These are phyloP conservation scores for Myxozyma nipponensis DNA, from an alignment of 805 yeast genomes.

Conservation along the genomic window DNA sequence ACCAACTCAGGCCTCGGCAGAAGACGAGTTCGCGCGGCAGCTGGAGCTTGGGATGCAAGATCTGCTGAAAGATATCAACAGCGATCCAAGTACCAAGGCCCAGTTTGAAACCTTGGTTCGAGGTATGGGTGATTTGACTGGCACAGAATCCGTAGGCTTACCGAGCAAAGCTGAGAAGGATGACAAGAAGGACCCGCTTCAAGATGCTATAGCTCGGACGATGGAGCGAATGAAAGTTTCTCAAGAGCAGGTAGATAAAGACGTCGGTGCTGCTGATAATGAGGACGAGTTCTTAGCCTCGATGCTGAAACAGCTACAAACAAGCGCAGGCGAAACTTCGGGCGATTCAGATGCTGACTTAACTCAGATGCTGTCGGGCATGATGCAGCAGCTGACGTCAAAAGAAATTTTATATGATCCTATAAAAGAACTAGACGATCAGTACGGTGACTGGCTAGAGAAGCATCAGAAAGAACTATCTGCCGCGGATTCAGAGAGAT, in stretches of 20 bases:
- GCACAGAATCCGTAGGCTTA: neutral
- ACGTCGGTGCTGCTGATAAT: constrained; percentile 30
- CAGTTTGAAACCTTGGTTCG: constrained; percentile 48
- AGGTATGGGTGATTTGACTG: constrained; percentile 30
- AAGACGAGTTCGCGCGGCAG: constrained; percentile 40
- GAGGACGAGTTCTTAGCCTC: constrained; percentile 56
- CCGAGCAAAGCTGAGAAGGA: neutral
- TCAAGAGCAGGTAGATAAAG: constrained; percentile 66
- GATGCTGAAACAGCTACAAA: constrained; percentile 57
- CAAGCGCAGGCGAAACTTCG: constrained; percentile 37
- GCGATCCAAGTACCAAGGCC: constrained; percentile 50
- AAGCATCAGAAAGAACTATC: constrained; percentile 47
- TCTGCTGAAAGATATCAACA: constrained; percentile 47
- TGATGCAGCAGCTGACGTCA: constrained; percentile 77
- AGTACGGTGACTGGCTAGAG: constrained; percentile 67
- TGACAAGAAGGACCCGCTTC: constrained; percentile 41
- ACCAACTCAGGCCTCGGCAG: constrained; percentile 14
- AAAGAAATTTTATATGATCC: constrained; percentile 88
- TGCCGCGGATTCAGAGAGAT: constrained; percentile 50
- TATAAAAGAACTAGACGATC: constrained; percentile 68
- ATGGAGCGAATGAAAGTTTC: constrained; percentile 73
- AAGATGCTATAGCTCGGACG: constrained; percentile 74
- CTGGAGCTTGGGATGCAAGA: constrained; percentile 42
- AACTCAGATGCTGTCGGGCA: constrained; percentile 59
- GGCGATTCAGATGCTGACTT: constrained; percentile 53